Base-by-base conservation (phyloP, 2,329 filamentous ascomycete species). In the Diplocarpon mali region DNA sequence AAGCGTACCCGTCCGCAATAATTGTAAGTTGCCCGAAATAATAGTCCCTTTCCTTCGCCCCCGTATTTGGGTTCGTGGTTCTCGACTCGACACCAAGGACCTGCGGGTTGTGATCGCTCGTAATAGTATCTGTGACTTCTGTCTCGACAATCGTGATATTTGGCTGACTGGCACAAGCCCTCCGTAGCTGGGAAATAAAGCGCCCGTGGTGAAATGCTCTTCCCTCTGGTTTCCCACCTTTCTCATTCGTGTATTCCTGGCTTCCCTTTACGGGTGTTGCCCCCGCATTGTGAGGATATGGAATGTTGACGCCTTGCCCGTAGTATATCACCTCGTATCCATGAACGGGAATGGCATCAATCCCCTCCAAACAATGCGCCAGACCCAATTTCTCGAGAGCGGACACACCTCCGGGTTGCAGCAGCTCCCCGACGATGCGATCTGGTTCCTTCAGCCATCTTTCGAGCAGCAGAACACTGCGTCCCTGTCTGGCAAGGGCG, bases 111-210 rank as follows among this genome's bases (percentile, higher is more conserved):
- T 78, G 69, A 42, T 80, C 73, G 58, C 82, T 82, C 45, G 76
- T 79, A 45, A 98, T 75, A 5, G 89, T 74, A 41, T 78, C 78
- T 35, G 78, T 81, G 15, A 83, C 92, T 54, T 89, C 90, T 11
- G 87, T 92, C 69, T 98, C 92, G 54, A 96, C 75, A 27, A 96
- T 76, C 16, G 83, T 89, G 56, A 98, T 87, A 62, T 95, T 95
- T 51, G 80, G 72, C 59, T 89, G 81, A 14, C 67, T 71, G 60
- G 78, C 67, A 46, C 88, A 92, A 20, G 85, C 82, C 56, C 74
- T 73, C 48, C 92, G 78, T 53, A 98, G 69, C 61, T 85, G 80
- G 65, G 74, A 78, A 57, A 98, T 87, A 66, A 98, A 95, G 55
- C 87, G 78, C 38, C 92, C 92, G 67, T 98, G 92, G 69, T 98